Conservation (phyloP, 2,329 filamentous ascomycete species). For the Talaromyces sp. region DNA sequence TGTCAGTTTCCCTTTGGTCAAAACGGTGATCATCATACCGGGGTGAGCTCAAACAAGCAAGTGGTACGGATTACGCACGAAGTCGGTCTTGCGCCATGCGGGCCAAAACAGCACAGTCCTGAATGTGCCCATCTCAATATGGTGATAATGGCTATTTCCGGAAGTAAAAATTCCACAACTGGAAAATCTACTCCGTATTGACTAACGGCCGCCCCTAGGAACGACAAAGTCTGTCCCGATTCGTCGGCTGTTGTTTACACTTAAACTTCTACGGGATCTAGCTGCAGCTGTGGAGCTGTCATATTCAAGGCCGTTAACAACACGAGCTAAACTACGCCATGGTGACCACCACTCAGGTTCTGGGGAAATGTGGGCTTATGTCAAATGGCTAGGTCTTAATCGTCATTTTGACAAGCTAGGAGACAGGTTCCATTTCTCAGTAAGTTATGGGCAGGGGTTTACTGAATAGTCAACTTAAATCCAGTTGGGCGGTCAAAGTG, state of each 20-base stretch:
- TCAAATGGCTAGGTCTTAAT: background rate
- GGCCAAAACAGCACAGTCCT: background rate
- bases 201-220: background rate
- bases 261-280: background rate
- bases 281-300: constrained; percentile 5
- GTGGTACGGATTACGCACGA: background rate
- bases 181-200: background rate
- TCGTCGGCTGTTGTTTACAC: background rate
- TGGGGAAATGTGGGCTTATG: background rate
- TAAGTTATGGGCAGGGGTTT: background rate
- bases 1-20: background rate
- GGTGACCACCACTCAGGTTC: background rate
- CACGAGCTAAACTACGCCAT: background rate
- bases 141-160: background rate
- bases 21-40: background rate
- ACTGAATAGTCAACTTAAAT: background rate
- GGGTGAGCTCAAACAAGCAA: background rate
- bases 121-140: background rate
- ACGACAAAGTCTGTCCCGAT: background rate
- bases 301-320: background rate
- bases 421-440: background rate
- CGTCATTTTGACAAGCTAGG: background rate
- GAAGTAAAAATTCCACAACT: background rate
- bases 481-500: background rate
- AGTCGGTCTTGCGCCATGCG: background rate